Conservation (phyloP, 495 filamentous ascomycete species). For the Annulohypoxylon nitens region DNA sequence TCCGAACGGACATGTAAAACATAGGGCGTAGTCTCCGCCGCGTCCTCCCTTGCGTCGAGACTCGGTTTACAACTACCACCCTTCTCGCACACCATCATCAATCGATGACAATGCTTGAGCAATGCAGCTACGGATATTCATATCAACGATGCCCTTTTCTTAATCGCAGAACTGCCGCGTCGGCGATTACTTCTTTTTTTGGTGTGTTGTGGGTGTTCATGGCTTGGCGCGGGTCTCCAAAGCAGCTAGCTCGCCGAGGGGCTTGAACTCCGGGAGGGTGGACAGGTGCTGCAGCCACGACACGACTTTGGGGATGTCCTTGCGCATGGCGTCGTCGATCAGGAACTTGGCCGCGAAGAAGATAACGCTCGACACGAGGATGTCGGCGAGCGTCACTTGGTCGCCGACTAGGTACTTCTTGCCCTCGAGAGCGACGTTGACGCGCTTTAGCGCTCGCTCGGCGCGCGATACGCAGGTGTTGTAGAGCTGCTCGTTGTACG, state of each 20-base stretch:
- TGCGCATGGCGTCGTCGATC: constrained; percentile 66
- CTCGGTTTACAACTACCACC: not conserved
- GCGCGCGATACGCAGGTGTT: constrained; percentile 43
- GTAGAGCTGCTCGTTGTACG: constrained; percentile 57
- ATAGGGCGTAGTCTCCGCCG: constrained; percentile 9
- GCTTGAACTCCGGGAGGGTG: constrained; percentile 61
- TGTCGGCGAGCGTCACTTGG: constrained; percentile 67
- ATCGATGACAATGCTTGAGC: not conserved
- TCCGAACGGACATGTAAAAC: constrained; percentile 7
- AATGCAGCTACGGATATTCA: not conserved
- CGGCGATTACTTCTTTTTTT: not conserved
- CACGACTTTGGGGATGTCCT: constrained; percentile 58
- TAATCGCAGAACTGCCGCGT: not conserved
- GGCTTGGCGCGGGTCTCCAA: constrained; percentile 55
- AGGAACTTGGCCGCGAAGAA: constrained; percentile 56
- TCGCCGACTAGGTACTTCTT: constrained; percentile 64
- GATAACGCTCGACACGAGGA: constrained; percentile 60
- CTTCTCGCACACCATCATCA: not conserved
- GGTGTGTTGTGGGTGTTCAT: not conserved
- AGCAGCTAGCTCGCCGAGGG: constrained; percentile 61
- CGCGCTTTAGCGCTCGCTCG: constrained; percentile 53
- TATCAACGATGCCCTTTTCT: not conserved
- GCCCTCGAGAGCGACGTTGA: constrained; percentile 61
- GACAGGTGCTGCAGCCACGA: constrained; percentile 60
- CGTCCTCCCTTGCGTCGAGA: not conserved